Percentiles rank a stretch among this genome's conserved stretches.
Conservation (phyloP, 139 green algal genomes). For the Eudorina sp. region DNA sequence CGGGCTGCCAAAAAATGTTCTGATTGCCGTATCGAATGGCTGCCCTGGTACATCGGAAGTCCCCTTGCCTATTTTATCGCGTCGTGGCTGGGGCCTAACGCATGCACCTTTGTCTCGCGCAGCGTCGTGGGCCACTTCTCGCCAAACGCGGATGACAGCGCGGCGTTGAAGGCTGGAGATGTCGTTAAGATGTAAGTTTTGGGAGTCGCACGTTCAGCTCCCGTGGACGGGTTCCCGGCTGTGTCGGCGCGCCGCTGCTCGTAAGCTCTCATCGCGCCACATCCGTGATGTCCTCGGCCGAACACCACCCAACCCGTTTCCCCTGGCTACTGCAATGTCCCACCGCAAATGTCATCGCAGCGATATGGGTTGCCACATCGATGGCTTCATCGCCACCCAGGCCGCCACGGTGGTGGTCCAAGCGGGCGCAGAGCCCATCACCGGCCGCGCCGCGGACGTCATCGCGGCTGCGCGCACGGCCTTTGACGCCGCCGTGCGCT, state of each 20-base stretch:
- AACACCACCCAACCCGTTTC: no score
- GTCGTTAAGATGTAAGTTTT: constrained; percentile 92
- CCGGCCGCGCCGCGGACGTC: constrained; percentile 88
- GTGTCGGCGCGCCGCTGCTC: no score
- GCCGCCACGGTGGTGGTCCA: constrained; percentile 87
- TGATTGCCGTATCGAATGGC: no score
- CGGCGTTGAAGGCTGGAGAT: constrained; percentile 87
- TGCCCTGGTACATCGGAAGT: no score
- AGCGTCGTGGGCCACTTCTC: constrained; percentile 95
- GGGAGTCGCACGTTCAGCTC: no score
- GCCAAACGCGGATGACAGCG: constrained; percentile 79
- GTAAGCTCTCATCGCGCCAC: no score
- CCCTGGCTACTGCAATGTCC: no score
- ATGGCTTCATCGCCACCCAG: constrained; percentile 94
- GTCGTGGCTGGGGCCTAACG: no score
- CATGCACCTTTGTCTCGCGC: constrained; percentile 17
- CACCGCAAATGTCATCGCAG: constrained; percentile 69
- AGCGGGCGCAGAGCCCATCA: constrained; percentile 68
- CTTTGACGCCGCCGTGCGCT: constrained; percentile 90
- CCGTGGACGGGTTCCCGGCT: no score
- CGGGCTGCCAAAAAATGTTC: background rate
- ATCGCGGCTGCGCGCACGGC: constrained; percentile 85
- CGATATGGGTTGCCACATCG: constrained; percentile 97
- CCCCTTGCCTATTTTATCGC: no score
- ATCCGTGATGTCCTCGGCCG: no score